Conservation (phyloP, 2,329 filamentous ascomycete species). For the Beauveria varroae region DNA sequence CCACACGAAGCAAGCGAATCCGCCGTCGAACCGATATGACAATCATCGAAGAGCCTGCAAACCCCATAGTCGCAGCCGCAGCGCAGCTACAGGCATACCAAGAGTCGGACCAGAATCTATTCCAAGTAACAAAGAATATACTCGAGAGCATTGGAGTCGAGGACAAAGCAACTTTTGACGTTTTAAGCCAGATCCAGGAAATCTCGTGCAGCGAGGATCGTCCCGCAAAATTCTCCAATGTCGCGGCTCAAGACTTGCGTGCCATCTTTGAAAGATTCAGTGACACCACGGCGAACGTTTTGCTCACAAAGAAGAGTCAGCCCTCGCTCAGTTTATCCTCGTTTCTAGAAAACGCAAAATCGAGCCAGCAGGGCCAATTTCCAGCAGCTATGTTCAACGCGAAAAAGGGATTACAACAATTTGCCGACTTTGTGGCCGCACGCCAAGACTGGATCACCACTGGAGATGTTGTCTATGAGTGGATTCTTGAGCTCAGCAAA, state of each 20-base stretch:
- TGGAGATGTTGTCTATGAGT: constrained; percentile 52
- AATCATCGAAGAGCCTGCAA: constrained; percentile 43
- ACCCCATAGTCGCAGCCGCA: constrained; percentile 44
- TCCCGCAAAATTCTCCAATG: constrained; percentile 37
- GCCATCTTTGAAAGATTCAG: constrained; percentile 41
- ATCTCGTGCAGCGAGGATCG: constrained; percentile 45
- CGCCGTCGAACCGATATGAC: constrained; percentile 49
- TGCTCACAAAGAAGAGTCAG: constrained; percentile 46
- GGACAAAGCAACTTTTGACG: constrained; percentile 37
- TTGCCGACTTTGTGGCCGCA: constrained; percentile 41
- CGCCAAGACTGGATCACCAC: constrained; percentile 41
- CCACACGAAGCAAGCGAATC: constrained; percentile 59
- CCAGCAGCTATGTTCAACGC: constrained; percentile 45
- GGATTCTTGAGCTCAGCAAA: constrained; percentile 41
- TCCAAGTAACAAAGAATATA: constrained; percentile 47
- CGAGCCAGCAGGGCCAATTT: constrained; percentile 41
- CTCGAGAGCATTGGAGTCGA: constrained; percentile 48
- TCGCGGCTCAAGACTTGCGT: constrained; percentile 42
- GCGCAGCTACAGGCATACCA: constrained; percentile 50
- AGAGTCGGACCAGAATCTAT: constrained; percentile 48
- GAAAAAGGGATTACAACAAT: constrained; percentile 41
- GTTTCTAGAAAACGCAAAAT: constrained; percentile 57
- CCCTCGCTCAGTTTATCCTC: constrained; percentile 48
- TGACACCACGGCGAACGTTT: constrained; percentile 44
- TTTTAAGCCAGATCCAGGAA: constrained; percentile 43